Percentiles rank a stretch among this genome's conserved stretches.
Conservation (phyloP, 352 stramenopile genomes). For the Aphanomyces cochlioides region DNA sequence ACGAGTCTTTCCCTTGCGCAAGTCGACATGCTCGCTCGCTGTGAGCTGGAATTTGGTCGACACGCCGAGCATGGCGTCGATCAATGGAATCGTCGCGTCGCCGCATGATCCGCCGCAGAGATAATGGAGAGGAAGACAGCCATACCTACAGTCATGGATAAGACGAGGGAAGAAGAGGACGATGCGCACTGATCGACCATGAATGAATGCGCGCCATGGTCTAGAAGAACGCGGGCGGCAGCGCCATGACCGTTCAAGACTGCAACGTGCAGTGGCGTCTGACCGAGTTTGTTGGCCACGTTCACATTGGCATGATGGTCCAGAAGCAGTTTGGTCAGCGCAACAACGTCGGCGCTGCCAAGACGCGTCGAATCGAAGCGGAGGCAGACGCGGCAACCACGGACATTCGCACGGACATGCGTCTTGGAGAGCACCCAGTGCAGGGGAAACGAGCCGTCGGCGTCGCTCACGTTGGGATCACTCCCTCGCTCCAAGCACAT, state of each 20-base stretch:
- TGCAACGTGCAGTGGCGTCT: conserved; percentile 62
- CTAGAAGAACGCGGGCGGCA: conserved; percentile 39
- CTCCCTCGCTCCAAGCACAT: conserved; percentile 40
- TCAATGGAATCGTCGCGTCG: conserved; percentile 36
- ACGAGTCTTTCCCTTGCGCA: conserved; percentile 53
- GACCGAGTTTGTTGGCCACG: conserved; percentile 54
- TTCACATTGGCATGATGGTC: conserved; percentile 44
- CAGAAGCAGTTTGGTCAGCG: conserved; percentile 40
- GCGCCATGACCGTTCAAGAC: conserved; percentile 56
- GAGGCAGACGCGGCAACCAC: conserved; percentile 56
- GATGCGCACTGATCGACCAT: not conserved
- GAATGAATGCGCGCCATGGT: conserved; percentile 24
- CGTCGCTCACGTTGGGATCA: conserved; percentile 61
- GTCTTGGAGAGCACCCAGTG: conserved; percentile 56
- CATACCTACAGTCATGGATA: conserved; percentile 31
- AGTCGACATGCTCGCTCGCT: conserved; percentile 41
- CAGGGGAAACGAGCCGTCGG: conserved; percentile 57
- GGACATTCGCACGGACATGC: conserved; percentile 45
- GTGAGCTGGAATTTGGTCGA: conserved; percentile 34
- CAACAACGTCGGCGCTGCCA: conserved; percentile 27
- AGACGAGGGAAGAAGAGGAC: conserved; percentile 25
- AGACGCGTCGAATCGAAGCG: conserved; percentile 48
- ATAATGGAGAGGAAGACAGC: conserved; percentile 64
- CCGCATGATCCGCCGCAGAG: conserved; percentile 57
- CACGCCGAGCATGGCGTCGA: conserved; percentile 38